Evolutionary conservation across 495 filamentous ascomycete genomes (phyloP), one percentile per base, ranked within the genome.

Genomic region (Hypoxylon intermedium): DNA sequence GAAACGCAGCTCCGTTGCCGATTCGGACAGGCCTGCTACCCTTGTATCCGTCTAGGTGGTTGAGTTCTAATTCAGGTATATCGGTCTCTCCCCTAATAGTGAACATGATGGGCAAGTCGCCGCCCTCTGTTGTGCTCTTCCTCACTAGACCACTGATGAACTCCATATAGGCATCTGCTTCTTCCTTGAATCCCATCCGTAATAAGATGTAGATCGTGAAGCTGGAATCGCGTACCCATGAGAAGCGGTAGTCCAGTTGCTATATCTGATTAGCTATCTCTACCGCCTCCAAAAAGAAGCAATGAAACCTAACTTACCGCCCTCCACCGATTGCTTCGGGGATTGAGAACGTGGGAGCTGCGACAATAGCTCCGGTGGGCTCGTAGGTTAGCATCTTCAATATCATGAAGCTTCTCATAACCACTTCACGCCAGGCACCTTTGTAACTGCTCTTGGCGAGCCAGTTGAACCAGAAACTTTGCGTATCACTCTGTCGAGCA

Each of bases 231-330:
- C 88, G 80, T 34, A 91, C 85, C 88, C 88, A 91, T 33, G 81
- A 87, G 69, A 82, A 91, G 6, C 88, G 81, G 65, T 91, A 91
- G 64, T 91, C 87, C 87, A 90, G 60, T 90, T 91, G n/a, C 87
- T 82, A 56, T 37, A 9, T 6, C 12, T 34, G 1, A 23, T 65
- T 52, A 63, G 48, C 26, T 15, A 19, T 26, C 24, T 4, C 16
- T 16, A 9, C 15, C 2, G 26, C 23, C 33, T 60, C 52, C 6
- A 57, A n/a, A 24, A 16, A 9, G 6, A 3, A 24, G 16, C 7
- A 23, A 34, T 48, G 19, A 4, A 24, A 21, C 18, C 1, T 2
- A 21, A 62, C 72, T 56, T 58, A 79, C 76, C 80, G 68, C 11
- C 77, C 73, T 24, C 88, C 88, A 4, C 87, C 88, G 21, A 91